A percentile compares a stretch with the other conserved stretches of the same genome.
Conservation (phyloP, 2,329 filamentous ascomycete genomes). For the Knufia fluminis region DNA sequence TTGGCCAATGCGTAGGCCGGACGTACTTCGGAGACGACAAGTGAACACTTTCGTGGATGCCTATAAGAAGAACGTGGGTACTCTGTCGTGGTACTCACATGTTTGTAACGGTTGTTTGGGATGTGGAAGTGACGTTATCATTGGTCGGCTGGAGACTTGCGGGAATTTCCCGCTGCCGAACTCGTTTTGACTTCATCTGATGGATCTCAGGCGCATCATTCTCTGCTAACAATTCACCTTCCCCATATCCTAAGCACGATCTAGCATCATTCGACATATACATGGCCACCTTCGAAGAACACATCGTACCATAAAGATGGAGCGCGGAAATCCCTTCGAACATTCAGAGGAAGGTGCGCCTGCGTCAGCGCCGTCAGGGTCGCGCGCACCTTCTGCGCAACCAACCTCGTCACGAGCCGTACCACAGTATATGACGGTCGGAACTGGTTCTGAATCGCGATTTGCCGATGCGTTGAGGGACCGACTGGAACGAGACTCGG, state of each 20-base stretch:
- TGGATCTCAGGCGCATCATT: too few species aligned
- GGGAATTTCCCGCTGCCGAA: not conserved
- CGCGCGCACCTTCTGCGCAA: not conserved
- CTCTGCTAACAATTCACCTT: too few species aligned
- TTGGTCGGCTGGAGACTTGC: not conserved
- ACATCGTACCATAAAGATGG: not conserved
- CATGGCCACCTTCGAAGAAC: not conserved
- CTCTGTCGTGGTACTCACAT: not conserved
- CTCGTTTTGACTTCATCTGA: not conserved
- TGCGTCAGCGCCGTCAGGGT: not conserved
- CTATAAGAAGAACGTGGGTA: not conserved
- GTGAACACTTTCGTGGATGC: not conserved
- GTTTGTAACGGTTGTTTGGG: not conserved
- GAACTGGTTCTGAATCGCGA: slow-evolving; percentile 68
- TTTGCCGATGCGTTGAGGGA: slow-evolving; percentile 72
- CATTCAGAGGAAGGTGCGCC: not conserved
- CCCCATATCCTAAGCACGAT: too few species aligned
- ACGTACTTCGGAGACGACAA: not conserved
- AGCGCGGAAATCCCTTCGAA: not conserved
- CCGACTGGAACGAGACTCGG: slow-evolving; percentile 78
- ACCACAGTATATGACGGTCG: slow-evolving; percentile 69
- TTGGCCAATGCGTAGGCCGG: not conserved
- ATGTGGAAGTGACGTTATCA: not conserved
- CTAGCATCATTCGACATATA: not conserved
- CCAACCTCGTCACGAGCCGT: not conserved